phyloP scores from a whole-genome alignment of 805 yeast species.

The Nakazawaea wickerhamii region DNA sequence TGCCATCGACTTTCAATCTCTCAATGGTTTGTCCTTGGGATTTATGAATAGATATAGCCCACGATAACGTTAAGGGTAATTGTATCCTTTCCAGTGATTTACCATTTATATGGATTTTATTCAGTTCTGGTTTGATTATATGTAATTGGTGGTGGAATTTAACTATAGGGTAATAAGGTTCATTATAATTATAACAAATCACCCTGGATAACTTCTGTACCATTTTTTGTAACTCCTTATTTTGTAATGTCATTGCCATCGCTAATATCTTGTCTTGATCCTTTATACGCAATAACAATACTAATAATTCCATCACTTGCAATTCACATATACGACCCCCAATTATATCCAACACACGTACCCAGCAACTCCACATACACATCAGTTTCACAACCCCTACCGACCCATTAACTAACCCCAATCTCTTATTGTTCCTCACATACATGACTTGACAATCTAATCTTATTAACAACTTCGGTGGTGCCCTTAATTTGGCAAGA shows the following conservation, averaged over 20 bases:
- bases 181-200: too few species aligned
- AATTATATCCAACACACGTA: slow-evolving; percentile 12
- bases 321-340: slow-evolving; percentile 23
- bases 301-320: slow-evolving; percentile 18
- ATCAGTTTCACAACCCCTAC: slow-evolving; percentile 70
- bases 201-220: too few species aligned
- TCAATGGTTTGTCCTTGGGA: slow-evolving; percentile 81
- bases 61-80: slow-evolving; percentile 65
- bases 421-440: slow-evolving; percentile 70
- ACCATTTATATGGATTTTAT: too few species aligned
- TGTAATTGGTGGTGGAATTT: slow-evolving; percentile 31
- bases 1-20: slow-evolving; percentile 62
- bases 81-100: slow-evolving; percentile 49
- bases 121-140: slow-evolving; percentile 28
- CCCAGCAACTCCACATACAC: slow-evolving; percentile 26
- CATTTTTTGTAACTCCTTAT: too few species aligned
- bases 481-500: slow-evolving; percentile 54
- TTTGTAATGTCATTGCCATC: too few species aligned
- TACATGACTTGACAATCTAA: slow-evolving; percentile 93
- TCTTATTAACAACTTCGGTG: slow-evolving; percentile 54
- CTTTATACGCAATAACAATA: too few species aligned
- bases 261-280: too few species aligned
- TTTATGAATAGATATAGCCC: slow-evolving; percentile 83
- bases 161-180: slow-evolving; percentile 37
- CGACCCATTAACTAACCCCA: slow-evolving; percentile 77